Conservation (phyloP, 768 basidiomycete species). For the Suillus subalutaceus region DNA sequence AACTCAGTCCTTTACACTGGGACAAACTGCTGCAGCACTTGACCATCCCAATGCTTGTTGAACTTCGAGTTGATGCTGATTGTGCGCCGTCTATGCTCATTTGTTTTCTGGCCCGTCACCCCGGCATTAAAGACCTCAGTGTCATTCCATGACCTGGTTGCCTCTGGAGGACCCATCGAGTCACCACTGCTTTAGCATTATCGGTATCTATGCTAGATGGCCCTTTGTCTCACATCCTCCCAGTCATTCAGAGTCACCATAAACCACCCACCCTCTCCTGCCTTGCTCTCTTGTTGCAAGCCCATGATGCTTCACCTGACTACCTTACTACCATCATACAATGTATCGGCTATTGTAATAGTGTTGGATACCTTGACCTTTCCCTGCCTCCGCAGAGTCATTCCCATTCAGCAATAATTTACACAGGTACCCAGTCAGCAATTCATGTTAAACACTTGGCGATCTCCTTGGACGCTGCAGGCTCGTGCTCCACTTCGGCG, state of each 20-base stretch:
- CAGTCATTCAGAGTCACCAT: neutral
- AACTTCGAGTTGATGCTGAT: neutral
- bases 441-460: neutral
- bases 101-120: neutral
- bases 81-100: neutral
- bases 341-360: neutral
- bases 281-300: neutral
- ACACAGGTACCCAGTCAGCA: neutral
- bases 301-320: neutral
- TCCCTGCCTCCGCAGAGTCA: neutral
- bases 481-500: too few relatives aligned
- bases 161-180: neutral
- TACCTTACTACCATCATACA: neutral
- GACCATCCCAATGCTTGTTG: neutral
- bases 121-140: neutral
- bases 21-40: neutral
- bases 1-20: neutral
- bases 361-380: neutral
- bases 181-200: neutral
- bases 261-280: neutral
- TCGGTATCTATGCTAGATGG: neutral
- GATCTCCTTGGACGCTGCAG: neutral
- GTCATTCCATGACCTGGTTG: neutral
- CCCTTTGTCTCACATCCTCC: neutral
- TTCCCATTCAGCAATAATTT: neutral